Evolutionary conservation across 331 rosid genomes (phyloP), one percentile per base, ranked within the genome.

Genomic region (Prunus yedoensis): DNA sequence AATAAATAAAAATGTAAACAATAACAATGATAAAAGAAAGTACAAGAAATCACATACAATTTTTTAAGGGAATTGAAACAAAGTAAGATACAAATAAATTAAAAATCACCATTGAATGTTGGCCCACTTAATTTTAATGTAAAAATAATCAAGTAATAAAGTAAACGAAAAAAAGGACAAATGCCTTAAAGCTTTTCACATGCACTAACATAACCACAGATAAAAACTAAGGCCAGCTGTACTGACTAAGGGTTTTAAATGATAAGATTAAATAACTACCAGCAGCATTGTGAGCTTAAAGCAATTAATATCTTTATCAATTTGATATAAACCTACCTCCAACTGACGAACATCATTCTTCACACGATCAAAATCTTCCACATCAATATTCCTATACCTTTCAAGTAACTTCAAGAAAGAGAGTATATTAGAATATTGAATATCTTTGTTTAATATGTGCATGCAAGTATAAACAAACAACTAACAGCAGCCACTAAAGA

Each of bases 321-420:
- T 23, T 15, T 28, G 51, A 77, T 21, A n/a, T 20, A 3, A 49
- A 66, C 79, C 32, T 73, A 94, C 99, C 99, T 85, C 85, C 90
- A 88, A 54, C 68, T 82, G 90, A 73, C 62, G 83, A 83, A 82
- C 91, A 57, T 86, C 87, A 17, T 77, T 83, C 88, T 90, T 94
- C 78, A 87, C 64, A 62, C 89, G 92, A 77, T 81, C 87, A 83
- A 89, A 94, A 72, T 94, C 99, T 38, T 92, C 96, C 51, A 80
- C 82, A 70, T 94, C 93, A 69, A 94, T 70, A 76, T 84, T 79
- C 75, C 82, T 92, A 79, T 82, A 76, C 82, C 81, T 90, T 71
- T 88, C 97, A 61, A 84, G 90, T 76, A 94, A 78, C 99, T 94
- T 65, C 64, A 25, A 47, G 51, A 71, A 25, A 65, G 45, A 61